Evolutionary conservation across 140 eudicot genomes (phyloP), one percentile per base, ranked within the genome.

Genomic region (Stevia rebaudiana): DNA sequence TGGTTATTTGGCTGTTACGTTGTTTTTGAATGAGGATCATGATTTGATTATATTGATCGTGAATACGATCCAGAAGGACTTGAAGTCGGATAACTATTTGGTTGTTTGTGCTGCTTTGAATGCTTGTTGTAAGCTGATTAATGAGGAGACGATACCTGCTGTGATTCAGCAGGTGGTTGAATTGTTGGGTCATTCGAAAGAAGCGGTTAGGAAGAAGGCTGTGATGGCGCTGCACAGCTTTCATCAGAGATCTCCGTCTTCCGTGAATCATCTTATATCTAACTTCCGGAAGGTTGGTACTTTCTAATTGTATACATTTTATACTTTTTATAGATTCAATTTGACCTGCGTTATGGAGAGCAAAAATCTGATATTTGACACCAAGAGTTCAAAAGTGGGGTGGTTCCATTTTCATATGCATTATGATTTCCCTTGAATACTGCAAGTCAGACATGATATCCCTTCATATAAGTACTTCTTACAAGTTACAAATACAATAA

Each of bases 91-190:
- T 76, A 94, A 94, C 74, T 94, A 77, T 61, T 74, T 94, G 81
- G 95, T 94, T 13, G 97, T 94, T 39, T 94, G 82, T 11, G 90
- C 99, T 12, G 97, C 99, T 0, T 80, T 94, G 88, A 94, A 94
- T 72, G 99, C 99, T 0, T 94, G 87, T 33, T 94, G 99, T 78
- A 84, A 81, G 84, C 67, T 94, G 86, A 94, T 94, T 42, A 94
- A 94, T 60, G 99, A 94, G 94, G 99, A 94, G 84, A 94, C 97
- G 1, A 82, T 94, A 8, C 99, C 99, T 10, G 99, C 99, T 1
- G 99, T 94, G 54, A 52, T 94, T 70, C 87, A 83, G 28, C 97
- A 85, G 83, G 99, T 88, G 40, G 99, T 86, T 61, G 99, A 88
- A 65, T 25, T 94, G 59, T 62, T 94, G 63, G 85, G 83, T 19